Evolutionary conservation across 2,329 filamentous ascomycete genomes (phyloP).

Genomic region (Cylindrodendrum hubeiense): DNA sequence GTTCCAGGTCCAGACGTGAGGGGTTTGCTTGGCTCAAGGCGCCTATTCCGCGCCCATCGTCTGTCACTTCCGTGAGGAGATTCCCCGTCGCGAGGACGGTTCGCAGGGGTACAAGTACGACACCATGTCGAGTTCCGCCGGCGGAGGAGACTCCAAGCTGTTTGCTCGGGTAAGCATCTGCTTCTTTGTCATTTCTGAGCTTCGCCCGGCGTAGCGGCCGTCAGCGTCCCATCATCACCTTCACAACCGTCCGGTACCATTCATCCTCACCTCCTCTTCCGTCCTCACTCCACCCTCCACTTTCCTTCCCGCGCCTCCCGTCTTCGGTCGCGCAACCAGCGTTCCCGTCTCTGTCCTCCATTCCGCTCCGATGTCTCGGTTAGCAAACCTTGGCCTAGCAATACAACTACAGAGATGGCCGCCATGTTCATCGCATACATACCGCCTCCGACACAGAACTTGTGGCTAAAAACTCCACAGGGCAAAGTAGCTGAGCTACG

Average conservation of each 20-base stretch:
- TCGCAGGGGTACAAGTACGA: slow-evolving; percentile 45
- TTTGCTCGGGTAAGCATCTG: slow-evolving; percentile 86
- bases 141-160: slow-evolving; percentile 97
- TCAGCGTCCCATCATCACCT: slow-evolving; percentile 20
- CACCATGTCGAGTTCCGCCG: slow-evolving; percentile 66
- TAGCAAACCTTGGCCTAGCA: slow-evolving; percentile 14
- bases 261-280: slow-evolving; percentile 2
- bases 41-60: slow-evolving; percentile 40
- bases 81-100: slow-evolving; percentile 28
- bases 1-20: slow-evolving; percentile 38
- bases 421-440: slow-evolving; percentile 68
- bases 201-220: slow-evolving; percentile 28
- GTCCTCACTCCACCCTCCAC: neutral
- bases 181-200: slow-evolving; percentile 33
- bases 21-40: slow-evolving; percentile 37
- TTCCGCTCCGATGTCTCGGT: slow-evolving; percentile 26
- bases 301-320: slow-evolving; percentile 1
- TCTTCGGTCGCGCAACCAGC: slow-evolving; percentile 1
- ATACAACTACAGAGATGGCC: slow-evolving; percentile 36
- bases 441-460: slow-evolving; percentile 58
- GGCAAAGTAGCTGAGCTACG: slow-evolving; percentile 99
- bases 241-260: slow-evolving; percentile 14
- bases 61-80: slow-evolving; percentile 28
- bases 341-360: slow-evolving; percentile 1
- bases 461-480: slow-evolving; percentile 75